A percentile compares a stretch with the other conserved stretches of the same genome.
These are phyloP conservation scores for Lathyrus oleraceus DNA, from an alignment of 306 rosid species.

Conservation along the genomic window DNA sequence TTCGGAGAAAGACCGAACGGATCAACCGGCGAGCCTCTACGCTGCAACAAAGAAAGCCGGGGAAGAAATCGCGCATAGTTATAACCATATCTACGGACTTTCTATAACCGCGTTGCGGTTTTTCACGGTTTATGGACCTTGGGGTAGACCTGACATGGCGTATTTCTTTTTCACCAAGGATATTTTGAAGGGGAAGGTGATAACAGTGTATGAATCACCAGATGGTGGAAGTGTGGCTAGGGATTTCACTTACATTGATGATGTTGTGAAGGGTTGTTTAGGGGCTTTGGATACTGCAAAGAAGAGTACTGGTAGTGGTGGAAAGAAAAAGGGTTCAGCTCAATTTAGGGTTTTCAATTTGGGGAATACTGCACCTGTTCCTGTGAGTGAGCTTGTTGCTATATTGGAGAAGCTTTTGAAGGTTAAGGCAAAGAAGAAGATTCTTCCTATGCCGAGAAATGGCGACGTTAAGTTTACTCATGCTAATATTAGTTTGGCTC, in stretches of 20 bases:
- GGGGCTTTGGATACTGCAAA: slow-evolving; percentile 79
- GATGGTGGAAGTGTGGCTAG: slow-evolving; percentile 74
- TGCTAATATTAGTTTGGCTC: slow-evolving; percentile 77
- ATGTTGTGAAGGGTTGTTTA: slow-evolving; percentile 74
- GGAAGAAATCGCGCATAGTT: slow-evolving; percentile 77
- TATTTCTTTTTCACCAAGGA: slow-evolving; percentile 80
- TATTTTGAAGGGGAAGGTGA: slow-evolving; percentile 67
- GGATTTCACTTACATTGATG: slow-evolving; percentile 89
- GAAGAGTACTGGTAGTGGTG: slow-evolving; percentile 86
- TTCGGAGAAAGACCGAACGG: slow-evolving; percentile 77
- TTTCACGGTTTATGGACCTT: slow-evolving; percentile 86
- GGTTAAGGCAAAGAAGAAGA: slow-evolving; percentile 71
- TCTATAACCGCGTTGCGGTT: slow-evolving; percentile 77
- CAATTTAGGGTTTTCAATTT: slow-evolving; percentile 77
- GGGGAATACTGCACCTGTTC: slow-evolving; percentile 84
- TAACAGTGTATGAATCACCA: slow-evolving; percentile 63
- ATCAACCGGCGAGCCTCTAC: slow-evolving; percentile 78
- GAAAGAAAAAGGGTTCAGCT: slow-evolving; percentile 77
- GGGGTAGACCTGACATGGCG: slow-evolving; percentile 98
- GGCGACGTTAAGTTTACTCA: slow-evolving; percentile 87
- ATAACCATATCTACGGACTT: slow-evolving; percentile 80
- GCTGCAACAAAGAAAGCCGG: slow-evolving; percentile 89
- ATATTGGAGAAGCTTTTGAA: slow-evolving; percentile 81
- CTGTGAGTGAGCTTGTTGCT: slow-evolving; percentile 69
- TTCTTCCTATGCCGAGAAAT: slow-evolving; percentile 73